These are phyloP conservation scores for Triticum dicoccoides DNA, from an alignment of 176 grass and related monocot species.

Conservation along the genomic window DNA sequence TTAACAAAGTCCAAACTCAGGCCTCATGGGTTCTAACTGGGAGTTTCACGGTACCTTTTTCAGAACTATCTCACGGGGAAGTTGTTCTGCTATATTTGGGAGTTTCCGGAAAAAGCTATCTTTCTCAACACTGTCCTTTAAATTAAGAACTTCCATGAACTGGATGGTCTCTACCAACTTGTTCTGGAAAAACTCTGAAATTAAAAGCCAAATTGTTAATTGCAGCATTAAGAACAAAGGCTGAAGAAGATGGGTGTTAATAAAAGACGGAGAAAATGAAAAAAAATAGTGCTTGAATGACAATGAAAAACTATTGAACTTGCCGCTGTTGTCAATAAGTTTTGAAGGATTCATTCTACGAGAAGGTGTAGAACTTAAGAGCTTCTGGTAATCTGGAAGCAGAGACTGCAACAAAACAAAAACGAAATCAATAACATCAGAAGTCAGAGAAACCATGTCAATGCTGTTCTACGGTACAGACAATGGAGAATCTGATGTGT, in stretches of 20 bases:
- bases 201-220: constrained; percentile 28
- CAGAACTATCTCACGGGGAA: constrained; percentile 93
- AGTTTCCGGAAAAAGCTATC: constrained; percentile 98
- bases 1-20: not conserved
- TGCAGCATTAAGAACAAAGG: not conserved
- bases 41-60: constrained; percentile 74
- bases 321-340: constrained; percentile 97
- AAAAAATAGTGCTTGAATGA: constrained; percentile 10
- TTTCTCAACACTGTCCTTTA: constrained; percentile 98
- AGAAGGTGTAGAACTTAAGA: constrained; percentile 83
- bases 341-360: constrained; percentile 98
- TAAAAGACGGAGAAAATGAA: not conserved
- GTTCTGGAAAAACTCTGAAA: constrained; percentile 99
- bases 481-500: not conserved
- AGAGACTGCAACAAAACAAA: constrained; percentile 61
- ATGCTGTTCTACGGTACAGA: not conserved
- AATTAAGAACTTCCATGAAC: constrained; percentile 97
- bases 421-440: constrained; percentile 6
- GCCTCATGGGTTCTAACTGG: not conserved
- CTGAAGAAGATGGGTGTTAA: not conserved
- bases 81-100: constrained; percentile 90
- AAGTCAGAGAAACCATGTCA: not conserved
- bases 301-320: constrained; percentile 25
- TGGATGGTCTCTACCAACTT: constrained; percentile 98
- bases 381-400: constrained; percentile 99